Evolutionary conservation across 2,329 filamentous ascomycete species (phyloP).

Genomic region (Colletotrichum limetticola): DNA sequence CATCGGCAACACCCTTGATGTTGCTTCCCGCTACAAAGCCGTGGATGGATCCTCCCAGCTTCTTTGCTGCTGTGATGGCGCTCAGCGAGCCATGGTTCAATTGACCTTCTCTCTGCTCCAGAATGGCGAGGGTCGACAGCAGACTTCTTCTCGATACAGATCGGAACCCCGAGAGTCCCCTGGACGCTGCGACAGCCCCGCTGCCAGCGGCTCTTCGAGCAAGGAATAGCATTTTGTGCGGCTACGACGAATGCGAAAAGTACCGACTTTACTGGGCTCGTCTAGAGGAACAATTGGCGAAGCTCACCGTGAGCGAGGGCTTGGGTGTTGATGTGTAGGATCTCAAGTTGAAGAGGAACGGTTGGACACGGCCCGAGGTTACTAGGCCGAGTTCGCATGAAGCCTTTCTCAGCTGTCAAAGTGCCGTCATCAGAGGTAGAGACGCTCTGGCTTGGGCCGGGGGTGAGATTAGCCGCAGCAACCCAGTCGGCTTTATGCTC

Average conservation of each 20-base stretch:
- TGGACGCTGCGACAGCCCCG: constrained; percentile 35
- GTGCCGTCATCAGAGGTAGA: constrained; percentile 28
- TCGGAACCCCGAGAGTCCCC: constrained; percentile 43
- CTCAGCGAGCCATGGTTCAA: constrained; percentile 85
- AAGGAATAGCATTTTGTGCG: constrained; percentile 44
- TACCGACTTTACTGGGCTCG: background rate
- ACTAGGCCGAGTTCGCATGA: constrained; percentile 33
- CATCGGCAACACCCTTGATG: constrained; percentile 79
- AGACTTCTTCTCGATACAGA: constrained; percentile 53
- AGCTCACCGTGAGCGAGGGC: background rate
- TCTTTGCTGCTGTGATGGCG: constrained; percentile 86
- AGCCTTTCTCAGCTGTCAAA: constrained; percentile 14
- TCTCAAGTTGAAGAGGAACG: constrained; percentile 35
- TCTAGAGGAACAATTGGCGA: background rate
- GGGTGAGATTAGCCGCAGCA: background rate
- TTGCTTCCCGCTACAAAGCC: constrained; percentile 87
- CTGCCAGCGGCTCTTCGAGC: constrained; percentile 31
- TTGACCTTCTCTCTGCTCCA: constrained; percentile 93
- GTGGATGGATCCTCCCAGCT: constrained; percentile 86
- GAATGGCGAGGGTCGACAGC: constrained; percentile 87
- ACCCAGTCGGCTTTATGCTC: background rate
- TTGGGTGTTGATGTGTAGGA: background rate
- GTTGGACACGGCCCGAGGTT: constrained; percentile 53
- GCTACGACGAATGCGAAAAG: background rate
- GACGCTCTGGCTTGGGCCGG: background rate